Conservation (phyloP, 2,329 filamentous ascomycete genomes). For the Fusarium vanettenii region DNA sequence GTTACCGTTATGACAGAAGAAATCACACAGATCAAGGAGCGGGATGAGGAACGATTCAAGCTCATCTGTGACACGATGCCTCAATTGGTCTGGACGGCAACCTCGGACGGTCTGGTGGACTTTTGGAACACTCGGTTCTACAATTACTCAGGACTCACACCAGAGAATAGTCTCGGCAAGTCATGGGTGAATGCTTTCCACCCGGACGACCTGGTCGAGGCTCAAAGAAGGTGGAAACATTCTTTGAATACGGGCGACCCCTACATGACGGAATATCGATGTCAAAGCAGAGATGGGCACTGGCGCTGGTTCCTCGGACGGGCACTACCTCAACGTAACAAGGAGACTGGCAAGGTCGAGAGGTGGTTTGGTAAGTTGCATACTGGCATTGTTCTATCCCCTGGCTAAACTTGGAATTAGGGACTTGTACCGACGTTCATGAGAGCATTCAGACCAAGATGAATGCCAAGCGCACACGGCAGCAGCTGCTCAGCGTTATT, state of each 20-base stretch:
- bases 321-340: slow-evolving; percentile 75
- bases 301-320: slow-evolving; percentile 85
- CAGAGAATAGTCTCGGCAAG: slow-evolving; percentile 70
- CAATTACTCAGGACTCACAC: slow-evolving; percentile 77
- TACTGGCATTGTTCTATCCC: background rate
- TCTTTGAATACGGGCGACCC: slow-evolving; percentile 75
- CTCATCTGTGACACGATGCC: slow-evolving; percentile 81
- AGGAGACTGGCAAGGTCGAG: slow-evolving; percentile 73
- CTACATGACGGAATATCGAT: slow-evolving; percentile 78
- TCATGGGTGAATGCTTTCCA: slow-evolving; percentile 76
- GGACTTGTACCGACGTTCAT: slow-evolving; percentile 82
- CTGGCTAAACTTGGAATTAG: slow-evolving; percentile 35
- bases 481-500: slow-evolving; percentile 79
- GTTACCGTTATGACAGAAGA: slow-evolving; percentile 77
- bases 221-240: slow-evolving; percentile 68
- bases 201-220: slow-evolving; percentile 73
- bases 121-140: slow-evolving; percentile 86
- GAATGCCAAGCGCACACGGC: slow-evolving; percentile 72
- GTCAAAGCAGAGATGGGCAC: slow-evolving; percentile 72
- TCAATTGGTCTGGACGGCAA: slow-evolving; percentile 80
- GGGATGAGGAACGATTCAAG: slow-evolving; percentile 79
- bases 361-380: slow-evolving; percentile 76
- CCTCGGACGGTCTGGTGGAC: slow-evolving; percentile 72
- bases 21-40: slow-evolving; percentile 75
- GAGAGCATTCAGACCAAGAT: slow-evolving; percentile 77